Evolutionary conservation across 208 protist genomes (phyloP), one percentile per base, ranked within the genome.

Genomic region (Jaenimonas drosophilae): DNA sequence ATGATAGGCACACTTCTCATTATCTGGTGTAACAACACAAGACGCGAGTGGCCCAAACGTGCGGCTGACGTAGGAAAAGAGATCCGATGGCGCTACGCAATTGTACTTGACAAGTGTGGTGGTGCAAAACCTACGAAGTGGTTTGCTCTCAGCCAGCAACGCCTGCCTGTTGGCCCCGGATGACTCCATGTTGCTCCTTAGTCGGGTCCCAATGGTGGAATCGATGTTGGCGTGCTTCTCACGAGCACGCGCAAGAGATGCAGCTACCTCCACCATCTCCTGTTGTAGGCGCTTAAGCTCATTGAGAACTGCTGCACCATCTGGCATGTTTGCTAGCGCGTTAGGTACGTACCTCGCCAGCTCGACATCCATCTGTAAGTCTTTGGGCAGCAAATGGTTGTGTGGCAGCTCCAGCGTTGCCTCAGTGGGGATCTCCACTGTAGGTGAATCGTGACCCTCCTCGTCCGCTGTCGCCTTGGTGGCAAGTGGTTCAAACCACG

Each of bases 351-450:
- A 52, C 19, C 62, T 28, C 4, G 68, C 69, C 11, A 89, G 63
- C 14, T 40, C 30, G 3, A 36, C 54, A 39, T 86, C 76, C 76
- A 91, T 79, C 26, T 63, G 67, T 3, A 91, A 48, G 23, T 83
- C 65, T 0, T 37, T 19, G 1, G 83, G 83, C 40, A 91, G 56
- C 7, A 43, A 48, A 39, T 86, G 71, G 40, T 91, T 91, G 26
- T 54, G 45, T 12, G 83, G 83, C 23, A 91, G 44, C 25, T 47
- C 54, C 25, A 29, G n/a, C 36, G 54, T 64, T 12, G 11, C n/a
- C 14, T 42, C 19, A 6, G 43, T 21, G 21, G n/a, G n/a, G n/a
- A n/a, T n/a, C n/a, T n/a, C n/a, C n/a, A n/a, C n/a, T n/a, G n/a
- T n/a, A n/a, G n/a, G n/a, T n/a, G n/a, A n/a, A n/a, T n/a, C n/a